A percentile compares a stretch with the other conserved stretches of the same genome.
These are phyloP conservation scores for Mikania micrantha DNA, from an alignment of 129 eudicot species.

Conservation along the genomic window DNA sequence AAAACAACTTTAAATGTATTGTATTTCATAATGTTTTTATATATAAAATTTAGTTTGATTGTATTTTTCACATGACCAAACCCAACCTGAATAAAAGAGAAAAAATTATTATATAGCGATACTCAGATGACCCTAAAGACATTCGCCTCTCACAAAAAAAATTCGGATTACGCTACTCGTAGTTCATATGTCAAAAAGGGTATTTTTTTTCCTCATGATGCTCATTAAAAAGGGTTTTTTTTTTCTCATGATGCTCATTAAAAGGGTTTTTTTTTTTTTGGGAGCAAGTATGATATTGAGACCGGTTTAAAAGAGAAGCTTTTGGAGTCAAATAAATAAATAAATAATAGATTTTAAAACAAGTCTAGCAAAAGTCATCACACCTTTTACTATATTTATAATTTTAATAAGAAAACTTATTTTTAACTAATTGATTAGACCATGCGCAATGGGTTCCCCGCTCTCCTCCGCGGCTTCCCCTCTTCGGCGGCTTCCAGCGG, in stretches of 20 bases:
- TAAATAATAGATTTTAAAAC: neutral
- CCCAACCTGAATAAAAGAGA: too few species aligned
- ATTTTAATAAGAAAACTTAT: neutral
- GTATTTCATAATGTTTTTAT: too few species aligned
- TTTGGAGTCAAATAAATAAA: neutral
- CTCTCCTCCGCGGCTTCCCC: too few species aligned
- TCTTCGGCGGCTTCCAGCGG: too few species aligned
- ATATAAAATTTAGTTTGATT: too few species aligned
- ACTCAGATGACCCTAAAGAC: too few species aligned
- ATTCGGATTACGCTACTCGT: too few species aligned
- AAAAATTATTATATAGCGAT: too few species aligned
- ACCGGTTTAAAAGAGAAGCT: neutral
- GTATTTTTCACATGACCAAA: too few species aligned
- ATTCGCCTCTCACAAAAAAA: too few species aligned
- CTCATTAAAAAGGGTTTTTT: conserved; percentile 12
- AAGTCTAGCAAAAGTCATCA: neutral
- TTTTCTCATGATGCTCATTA: conserved; percentile 2
- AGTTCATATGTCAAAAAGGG: neutral
- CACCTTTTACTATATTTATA: neutral
- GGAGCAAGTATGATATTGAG: conserved; percentile 11
- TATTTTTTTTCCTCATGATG: conserved; percentile 12
- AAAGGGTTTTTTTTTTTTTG: neutral
- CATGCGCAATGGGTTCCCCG: too few species aligned
- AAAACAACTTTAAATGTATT: too few species aligned
- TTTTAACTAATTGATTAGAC: neutral